phyloP scores from a whole-genome alignment of 2,329 filamentous ascomycete genomes.

The Monosporascus sp. region DNA sequence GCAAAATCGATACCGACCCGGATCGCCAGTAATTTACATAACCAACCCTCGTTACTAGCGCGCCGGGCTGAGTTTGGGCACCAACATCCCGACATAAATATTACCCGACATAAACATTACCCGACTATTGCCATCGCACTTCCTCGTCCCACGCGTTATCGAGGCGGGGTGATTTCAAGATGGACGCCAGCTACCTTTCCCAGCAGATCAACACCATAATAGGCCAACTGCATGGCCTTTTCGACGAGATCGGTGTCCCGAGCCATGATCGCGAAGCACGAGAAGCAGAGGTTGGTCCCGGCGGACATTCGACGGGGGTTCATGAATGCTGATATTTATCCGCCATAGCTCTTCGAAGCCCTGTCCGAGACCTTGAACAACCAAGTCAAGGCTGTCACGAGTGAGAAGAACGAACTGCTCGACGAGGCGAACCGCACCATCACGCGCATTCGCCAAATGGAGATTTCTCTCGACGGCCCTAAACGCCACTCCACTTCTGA shows the following conservation, averaged over 20 bases:
- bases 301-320: slow-evolving; percentile 4
- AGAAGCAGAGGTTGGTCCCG: slow-evolving; percentile 71
- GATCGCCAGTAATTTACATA: neutral
- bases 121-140: neutral
- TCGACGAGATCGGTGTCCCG: slow-evolving; percentile 96
- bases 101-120: neutral
- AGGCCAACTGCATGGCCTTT: slow-evolving; percentile 85
- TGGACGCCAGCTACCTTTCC: slow-evolving; percentile 89
- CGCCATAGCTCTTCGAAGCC: slow-evolving; percentile 73
- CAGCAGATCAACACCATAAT: slow-evolving; percentile 96
- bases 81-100: slow-evolving; percentile 2
- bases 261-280: slow-evolving; percentile 85
- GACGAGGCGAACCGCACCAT: slow-evolving; percentile 85
- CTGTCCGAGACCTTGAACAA: slow-evolving; percentile 88
- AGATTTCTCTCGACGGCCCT: slow-evolving; percentile 76
- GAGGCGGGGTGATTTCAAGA: slow-evolving; percentile 30
- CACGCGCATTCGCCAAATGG: slow-evolving; percentile 87
- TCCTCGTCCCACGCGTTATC: neutral
- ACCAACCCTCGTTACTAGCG: neutral
- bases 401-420: slow-evolving; percentile 85
- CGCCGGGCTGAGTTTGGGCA: neutral
- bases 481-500: slow-evolving; percentile 56
- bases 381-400: slow-evolving; percentile 77
- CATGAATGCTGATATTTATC: slow-evolving; percentile 10
- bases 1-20: neutral